A percentile compares a stretch with the other conserved stretches of the same genome.
Conservation (phyloP, 352 stramenopile species). For the Pythium graminicola region DNA sequence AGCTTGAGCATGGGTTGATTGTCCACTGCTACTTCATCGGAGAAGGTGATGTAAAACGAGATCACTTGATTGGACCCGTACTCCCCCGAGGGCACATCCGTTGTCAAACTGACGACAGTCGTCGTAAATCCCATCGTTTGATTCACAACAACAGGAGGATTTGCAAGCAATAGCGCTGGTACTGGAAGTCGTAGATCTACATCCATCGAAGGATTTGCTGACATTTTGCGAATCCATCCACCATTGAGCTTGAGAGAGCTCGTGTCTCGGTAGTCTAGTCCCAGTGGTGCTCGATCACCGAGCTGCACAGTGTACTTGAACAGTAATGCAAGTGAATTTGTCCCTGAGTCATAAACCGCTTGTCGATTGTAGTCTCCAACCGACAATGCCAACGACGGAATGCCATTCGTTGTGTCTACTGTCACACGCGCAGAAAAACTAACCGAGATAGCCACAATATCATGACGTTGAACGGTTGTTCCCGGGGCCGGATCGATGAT, state of each 20-base stretch:
- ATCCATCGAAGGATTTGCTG: conserved; percentile 41
- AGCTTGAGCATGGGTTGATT: conserved; percentile 47
- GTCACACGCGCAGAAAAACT: conserved; percentile 57
- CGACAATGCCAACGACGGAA: conserved; percentile 45
- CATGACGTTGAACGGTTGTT: conserved; percentile 33
- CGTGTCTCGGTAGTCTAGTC: conserved; percentile 48
- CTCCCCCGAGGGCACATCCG: conserved; percentile 39
- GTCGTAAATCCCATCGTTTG: conserved; percentile 34
- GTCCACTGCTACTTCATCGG: conserved; percentile 64
- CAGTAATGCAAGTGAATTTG: conserved; percentile 33
- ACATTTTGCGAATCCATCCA: conserved; percentile 51
- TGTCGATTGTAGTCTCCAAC: conserved; percentile 60
- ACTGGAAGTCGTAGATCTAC: conserved; percentile 45
- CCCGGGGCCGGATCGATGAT: conserved; percentile 29
- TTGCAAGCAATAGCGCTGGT: conserved; percentile 33
- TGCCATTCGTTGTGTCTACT: conserved; percentile 46
- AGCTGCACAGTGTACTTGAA: conserved; percentile 67
- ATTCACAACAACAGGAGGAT: conserved; percentile 45
- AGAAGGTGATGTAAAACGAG: conserved; percentile 57
- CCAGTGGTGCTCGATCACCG: conserved; percentile 39
- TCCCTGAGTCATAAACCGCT: conserved; percentile 54
- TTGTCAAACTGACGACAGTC: conserved; percentile 35
- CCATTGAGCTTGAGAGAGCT: conserved; percentile 52
- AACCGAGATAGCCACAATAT: conserved; percentile 48
- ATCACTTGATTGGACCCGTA: conserved; percentile 77